Evolutionary conservation across 768 basidiomycete species (phyloP), one percentile per base, ranked within the genome.

Genomic region (Sistotremastrum suecicum): DNA sequence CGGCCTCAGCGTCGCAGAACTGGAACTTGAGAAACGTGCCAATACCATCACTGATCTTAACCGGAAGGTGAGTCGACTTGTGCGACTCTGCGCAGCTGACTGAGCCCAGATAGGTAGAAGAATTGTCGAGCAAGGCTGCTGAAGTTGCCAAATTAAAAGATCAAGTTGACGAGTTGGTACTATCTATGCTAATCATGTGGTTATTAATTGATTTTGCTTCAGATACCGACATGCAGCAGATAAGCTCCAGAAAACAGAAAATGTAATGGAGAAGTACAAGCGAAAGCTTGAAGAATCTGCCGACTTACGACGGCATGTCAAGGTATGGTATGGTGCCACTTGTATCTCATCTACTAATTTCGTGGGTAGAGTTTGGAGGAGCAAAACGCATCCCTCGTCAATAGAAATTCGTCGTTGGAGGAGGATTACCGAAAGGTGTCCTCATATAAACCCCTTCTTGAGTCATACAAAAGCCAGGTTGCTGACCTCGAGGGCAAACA

Each of bases 201-300:
- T 48, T 37, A 3, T 31, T 42, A 30, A 43, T 44, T 48, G 34
- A 40, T 5, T 7, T 9, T 11, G 34, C 41, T 48, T 34, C 48
- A 94, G 90, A 58, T 88, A 89, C 56, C 81, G 83, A 4, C 91
- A 97, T 64, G 83, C 89, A 4, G 84, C 87, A 3, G 95, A 97
- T 55, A 86, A 80, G 52, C 67, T 91, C 37, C 82, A 86, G 55
- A 98, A 97, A 69, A 84, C 81, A 1, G 95, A 98, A 64, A 92
- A 92, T 56, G 91, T 95, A 31, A 87, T 95, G 75, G 91, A 97
- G 63, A 99, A 98, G 62, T 92, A 97, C 63, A 94, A 92, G 67
- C 92, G 88, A 72, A 99, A 98, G 64, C 72, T 98, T 1, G 94
- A 97, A 55, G 95, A 97, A 59, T 78, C 84, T 3, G 89, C 85